phyloP scores from a whole-genome alignment of 495 filamentous ascomycete species.

The Penicillium coffeae region DNA sequence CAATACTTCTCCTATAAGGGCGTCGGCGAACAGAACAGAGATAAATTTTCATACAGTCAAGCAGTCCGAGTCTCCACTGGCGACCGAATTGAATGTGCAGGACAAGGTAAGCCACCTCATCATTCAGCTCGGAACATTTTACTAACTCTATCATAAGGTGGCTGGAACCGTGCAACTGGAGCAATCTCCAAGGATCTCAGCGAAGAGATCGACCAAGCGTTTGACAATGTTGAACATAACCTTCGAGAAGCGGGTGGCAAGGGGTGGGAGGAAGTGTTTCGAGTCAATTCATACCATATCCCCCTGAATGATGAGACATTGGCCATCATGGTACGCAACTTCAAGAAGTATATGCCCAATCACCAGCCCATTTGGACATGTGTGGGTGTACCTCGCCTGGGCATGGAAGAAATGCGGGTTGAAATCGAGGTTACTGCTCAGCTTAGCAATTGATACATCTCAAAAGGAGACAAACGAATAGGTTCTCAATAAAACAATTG shows the following conservation, averaged over 20 bases:
- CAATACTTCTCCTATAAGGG: slow-evolving; percentile 41
- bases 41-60: slow-evolving; percentile 47
- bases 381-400: slow-evolving; percentile 42
- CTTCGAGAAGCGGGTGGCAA: slow-evolving; percentile 50
- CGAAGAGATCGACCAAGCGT: slow-evolving; percentile 51
- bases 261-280: slow-evolving; percentile 55
- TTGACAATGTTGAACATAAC: slow-evolving; percentile 48
- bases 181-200: slow-evolving; percentile 33
- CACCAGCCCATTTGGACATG: slow-evolving; percentile 49
- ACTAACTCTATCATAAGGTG: slow-evolving; percentile 29
- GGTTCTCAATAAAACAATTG: too few relatives aligned
- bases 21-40: slow-evolving; percentile 30
- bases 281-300: slow-evolving; percentile 45
- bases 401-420: slow-evolving; percentile 46
- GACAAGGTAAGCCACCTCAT: slow-evolving; percentile 42
- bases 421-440: slow-evolving; percentile 55
- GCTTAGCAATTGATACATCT: too few relatives aligned
- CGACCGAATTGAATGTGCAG: slow-evolving; percentile 50
- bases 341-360: slow-evolving; percentile 46
- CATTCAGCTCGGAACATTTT: neutral
- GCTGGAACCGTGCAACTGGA: slow-evolving; percentile 45
- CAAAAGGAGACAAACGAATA: neutral
- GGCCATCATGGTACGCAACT: slow-evolving; percentile 38
- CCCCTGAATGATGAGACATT: slow-evolving; percentile 38
- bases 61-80: slow-evolving; percentile 51